Conservation (phyloP, 2,329 filamentous ascomycete species). For the Aspergillus brunneoviolaceus region DNA sequence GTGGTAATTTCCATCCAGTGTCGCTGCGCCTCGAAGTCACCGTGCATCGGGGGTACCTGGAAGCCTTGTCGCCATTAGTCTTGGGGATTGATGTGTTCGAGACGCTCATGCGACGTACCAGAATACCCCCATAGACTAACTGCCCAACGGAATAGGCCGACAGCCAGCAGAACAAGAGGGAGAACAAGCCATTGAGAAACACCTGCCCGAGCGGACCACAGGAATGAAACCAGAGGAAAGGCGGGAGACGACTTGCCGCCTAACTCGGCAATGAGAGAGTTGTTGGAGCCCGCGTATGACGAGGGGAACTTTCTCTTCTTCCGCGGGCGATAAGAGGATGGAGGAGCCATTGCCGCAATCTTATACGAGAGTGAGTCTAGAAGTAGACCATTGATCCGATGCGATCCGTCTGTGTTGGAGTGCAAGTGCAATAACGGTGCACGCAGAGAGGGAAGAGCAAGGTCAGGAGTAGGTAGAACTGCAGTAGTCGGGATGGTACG, state of each 20-base stretch:
- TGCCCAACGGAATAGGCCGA: slow-evolving; percentile 90
- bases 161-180: slow-evolving; percentile 82
- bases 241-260: slow-evolving; percentile 59
- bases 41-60: slow-evolving; percentile 81
- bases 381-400: slow-evolving; percentile 22
- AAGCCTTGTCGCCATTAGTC: slow-evolving; percentile 56
- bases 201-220: slow-evolving; percentile 80
- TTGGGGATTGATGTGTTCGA: background rate
- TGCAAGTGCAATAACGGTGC: background rate
- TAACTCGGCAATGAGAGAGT: slow-evolving; percentile 45
- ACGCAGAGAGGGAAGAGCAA: background rate
- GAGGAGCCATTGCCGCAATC: slow-evolving; percentile 27
- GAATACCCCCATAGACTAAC: slow-evolving; percentile 94
- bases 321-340: slow-evolving; percentile 44
- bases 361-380: slow-evolving; percentile 13
- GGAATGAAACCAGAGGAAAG: slow-evolving; percentile 88
- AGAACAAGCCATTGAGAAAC: slow-evolving; percentile 92
- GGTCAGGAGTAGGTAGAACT: background rate
- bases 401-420: background rate
- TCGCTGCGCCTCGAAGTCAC: slow-evolving; percentile 95
- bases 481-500: background rate
- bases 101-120: slow-evolving; percentile 53
- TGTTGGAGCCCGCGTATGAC: slow-evolving; percentile 39
- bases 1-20: slow-evolving; percentile 99
- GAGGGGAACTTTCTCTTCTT: slow-evolving; percentile 45